phyloP scores from a whole-genome alignment of 352 stramenopile genomes.

The Pythium graminicola region DNA sequence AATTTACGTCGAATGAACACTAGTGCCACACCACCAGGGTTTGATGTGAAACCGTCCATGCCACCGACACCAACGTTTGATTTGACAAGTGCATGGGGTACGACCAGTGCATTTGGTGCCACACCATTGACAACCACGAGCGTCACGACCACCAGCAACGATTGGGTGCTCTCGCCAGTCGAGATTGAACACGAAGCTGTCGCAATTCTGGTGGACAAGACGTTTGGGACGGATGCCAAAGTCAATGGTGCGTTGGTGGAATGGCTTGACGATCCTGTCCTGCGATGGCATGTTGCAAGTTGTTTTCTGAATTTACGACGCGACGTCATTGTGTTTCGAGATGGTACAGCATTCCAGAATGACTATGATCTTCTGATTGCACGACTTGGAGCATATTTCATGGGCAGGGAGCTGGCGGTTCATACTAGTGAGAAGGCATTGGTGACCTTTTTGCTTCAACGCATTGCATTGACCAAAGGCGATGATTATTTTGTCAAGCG shows the following conservation, averaged over 20 bases:
- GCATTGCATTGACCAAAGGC: background rate
- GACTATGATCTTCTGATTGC: conserved; percentile 1
- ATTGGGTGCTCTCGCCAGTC: conserved; percentile 1
- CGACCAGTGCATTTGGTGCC: too few species aligned
- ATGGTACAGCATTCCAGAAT: background rate
- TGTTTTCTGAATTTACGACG: conserved; percentile 4
- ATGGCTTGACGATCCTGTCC: conserved; percentile 4
- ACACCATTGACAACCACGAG: too few species aligned
- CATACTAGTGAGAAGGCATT: background rate
- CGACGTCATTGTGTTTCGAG: conserved; percentile 1
- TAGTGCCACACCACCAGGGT: background rate
- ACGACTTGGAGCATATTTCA: conserved; percentile 1
- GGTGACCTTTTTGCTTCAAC: background rate
- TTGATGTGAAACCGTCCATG: background rate
- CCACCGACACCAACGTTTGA: background rate
- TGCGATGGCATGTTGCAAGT: conserved; percentile 1
- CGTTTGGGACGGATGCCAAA: background rate
- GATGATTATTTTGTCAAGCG: conserved; percentile 3
- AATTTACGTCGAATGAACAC: conserved; percentile 5
- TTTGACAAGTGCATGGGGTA: too few species aligned
- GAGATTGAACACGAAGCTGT: conserved; percentile 5
- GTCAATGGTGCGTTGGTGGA: conserved; percentile 6
- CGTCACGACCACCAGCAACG: background rate
- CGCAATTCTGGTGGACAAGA: conserved; percentile 7
- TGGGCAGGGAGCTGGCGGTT: background rate